Conservation (phyloP, 1,284 basidiomycete genomes). For the Irpex rosettiformis region DNA sequence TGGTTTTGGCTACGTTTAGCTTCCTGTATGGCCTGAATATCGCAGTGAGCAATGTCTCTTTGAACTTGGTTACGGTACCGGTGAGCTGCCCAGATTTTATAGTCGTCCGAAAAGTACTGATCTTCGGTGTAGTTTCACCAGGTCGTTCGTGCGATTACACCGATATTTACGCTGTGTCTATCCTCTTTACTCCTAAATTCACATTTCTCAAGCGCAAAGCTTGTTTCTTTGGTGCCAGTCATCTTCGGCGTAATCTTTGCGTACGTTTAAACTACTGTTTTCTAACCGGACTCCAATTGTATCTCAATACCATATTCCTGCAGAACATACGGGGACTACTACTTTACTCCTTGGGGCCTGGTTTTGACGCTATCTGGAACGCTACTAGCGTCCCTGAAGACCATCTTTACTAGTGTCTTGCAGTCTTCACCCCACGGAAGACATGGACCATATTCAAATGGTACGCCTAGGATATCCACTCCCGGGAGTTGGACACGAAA, state of each 20-base stretch:
- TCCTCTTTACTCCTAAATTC: constrained; percentile 56
- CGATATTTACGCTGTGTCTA: constrained; percentile 84
- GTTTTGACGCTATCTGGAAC: constrained; percentile 85
- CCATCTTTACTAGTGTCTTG: constrained; percentile 84
- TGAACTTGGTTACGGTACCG: constrained; percentile 87
- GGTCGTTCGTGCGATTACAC: constrained; percentile 89
- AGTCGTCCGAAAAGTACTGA: constrained; percentile 7
- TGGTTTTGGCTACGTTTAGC: constrained; percentile 76
- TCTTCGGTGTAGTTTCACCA: constrained; percentile 75
- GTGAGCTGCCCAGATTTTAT: constrained; percentile 43
- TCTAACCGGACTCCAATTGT: not conserved
- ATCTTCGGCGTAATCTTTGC: constrained; percentile 90
- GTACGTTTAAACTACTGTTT: constrained; percentile 47
- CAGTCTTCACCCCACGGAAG: constrained; percentile 36
- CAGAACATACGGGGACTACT: constrained; percentile 90
- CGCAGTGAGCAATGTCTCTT: constrained; percentile 85
- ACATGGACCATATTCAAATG: not conserved
- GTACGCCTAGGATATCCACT: constrained; percentile 14
- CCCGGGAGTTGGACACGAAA: constrained; percentile 13
- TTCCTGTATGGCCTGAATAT: constrained; percentile 90
- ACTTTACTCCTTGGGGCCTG: constrained; percentile 80
- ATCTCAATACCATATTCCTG: not conserved
- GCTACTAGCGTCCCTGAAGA: constrained; percentile 86
- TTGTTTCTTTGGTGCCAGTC: constrained; percentile 81
- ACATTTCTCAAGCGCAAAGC: constrained; percentile 52